Base-by-base conservation (phyloP, 352 stramenopile genomes). In the Pelagophyceae sp. region DNA sequence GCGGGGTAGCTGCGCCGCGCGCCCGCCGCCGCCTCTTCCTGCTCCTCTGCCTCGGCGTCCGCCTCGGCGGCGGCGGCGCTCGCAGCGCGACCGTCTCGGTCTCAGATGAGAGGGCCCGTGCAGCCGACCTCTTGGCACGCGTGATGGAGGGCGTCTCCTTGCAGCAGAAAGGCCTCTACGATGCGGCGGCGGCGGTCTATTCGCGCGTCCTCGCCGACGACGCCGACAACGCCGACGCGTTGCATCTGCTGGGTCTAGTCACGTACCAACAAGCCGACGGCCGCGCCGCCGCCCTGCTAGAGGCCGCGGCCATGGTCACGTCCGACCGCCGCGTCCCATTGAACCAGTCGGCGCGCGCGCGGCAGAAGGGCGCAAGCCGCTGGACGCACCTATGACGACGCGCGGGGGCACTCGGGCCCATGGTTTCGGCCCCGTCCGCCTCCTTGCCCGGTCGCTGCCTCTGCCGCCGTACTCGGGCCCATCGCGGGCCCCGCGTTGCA, bases 201-300 rank as follows among this genome's bases (percentile, higher is more conserved):
- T 35, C 35, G 15, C 38, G 5, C 45, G 75, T 76, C 0, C 61
- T 79, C 5, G n/a, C 25, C n/a, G 6, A 76, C 11, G 61, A 50
- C 3, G 54, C 74, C 29, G 38, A 45, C 33, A 45, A 78, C n/a
- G 5, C 74, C 74, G 74, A 78, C 74, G 74, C 74, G 23, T 58
- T 78, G 23, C 74, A 78, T 25, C 38, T 78, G 29, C 51, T 64
- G 23, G 74, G 74, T 11, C 74, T 78, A 35, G 2, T 74, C 3
- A 27, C 23, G 17, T 65, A 60, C 23, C 29, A 27, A 19, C n/a
- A n/a, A n/a, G n/a, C 25, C 61, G 51, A 27, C 51, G 50, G 67
- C 37, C n/a, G 15, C 33, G 27, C n/a, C 23, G 29, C 20, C 29
- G 72, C 11, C 11, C 45, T 54, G 11, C 45, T 54, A 11, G 45